Evolutionary conservation across 2,329 filamentous ascomycete genomes (phyloP), one percentile per base, ranked within the genome.

Genomic region (Ophiostoma himal-ulmi): DNA sequence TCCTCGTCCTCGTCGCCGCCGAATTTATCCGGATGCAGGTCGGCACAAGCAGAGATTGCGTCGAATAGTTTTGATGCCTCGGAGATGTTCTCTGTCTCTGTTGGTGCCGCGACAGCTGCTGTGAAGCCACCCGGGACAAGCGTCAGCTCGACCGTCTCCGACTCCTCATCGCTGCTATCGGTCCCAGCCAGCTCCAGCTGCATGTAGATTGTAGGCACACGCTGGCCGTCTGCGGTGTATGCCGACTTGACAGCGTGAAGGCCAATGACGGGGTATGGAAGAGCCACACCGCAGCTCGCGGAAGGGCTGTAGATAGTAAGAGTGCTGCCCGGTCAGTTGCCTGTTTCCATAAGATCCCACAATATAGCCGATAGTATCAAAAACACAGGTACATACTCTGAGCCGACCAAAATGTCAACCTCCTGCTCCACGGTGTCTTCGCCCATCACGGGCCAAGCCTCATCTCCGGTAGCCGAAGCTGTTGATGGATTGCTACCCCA

Each of bases 191-290:
- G 83, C 72, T 89, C 87, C 48, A 92, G 82, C 77, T 91, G 89
- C 82, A 91, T 87, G 80, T 90, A 89, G 20, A 92, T 83, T 6
- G 83, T 82, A 70, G 83, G 81, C 66, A 78, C 77, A 26, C 79
- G 77, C 14, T 75, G 71, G 54, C 80, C 77, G 26, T 81, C 77
- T 64, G 76, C 78, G 75, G 68, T 69, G 60, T 69, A 54, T 75
- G 86, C 81, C 70, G 87, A 86, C 79, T 92, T 89, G 75, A 91
- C 86, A 0, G 90, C 91, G 77, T 93, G 91, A 20, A 94, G 88
- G 30, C 88, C 88, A 77, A 94, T 91, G 72, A 86, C 82, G 3
- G 89, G 90, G 78, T 93, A 94, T 0, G 90, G 87, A 74, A 94
- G 90, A 57, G 87, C 84, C 64, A 92, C 80, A 73, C 91, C 91